Conservation (phyloP, 495 filamentous ascomycete species). For the Xylaria cubensis region DNA sequence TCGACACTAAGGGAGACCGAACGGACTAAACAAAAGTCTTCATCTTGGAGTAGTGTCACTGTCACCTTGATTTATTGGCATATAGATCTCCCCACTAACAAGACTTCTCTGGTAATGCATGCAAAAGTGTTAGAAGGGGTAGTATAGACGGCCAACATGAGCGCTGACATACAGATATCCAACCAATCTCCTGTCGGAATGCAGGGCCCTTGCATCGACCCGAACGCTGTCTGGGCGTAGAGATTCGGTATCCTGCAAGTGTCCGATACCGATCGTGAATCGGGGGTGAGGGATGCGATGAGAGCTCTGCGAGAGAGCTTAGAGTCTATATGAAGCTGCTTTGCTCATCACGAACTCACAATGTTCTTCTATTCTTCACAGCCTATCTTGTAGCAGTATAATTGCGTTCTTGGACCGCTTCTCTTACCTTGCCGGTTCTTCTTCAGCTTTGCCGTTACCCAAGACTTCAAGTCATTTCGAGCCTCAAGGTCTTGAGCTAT, state of each 20-base stretch:
- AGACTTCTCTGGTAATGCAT: background rate
- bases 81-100: background rate
- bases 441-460: too few relatives aligned
- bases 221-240: background rate
- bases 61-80: background rate
- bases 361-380: background rate
- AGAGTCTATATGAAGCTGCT: background rate
- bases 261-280: constrained; percentile 3
- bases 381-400: background rate
- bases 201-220: background rate
- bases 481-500: background rate
- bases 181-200: background rate
- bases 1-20: background rate
- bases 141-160: too few relatives aligned
- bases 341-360: background rate
- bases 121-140: background rate
- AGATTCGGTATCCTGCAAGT: background rate
- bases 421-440: background rate
- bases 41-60: background rate
- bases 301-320: background rate
- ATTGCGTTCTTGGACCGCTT: background rate
- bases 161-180: background rate
- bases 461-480: background rate
- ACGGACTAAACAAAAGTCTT: background rate
- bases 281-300: background rate